Base-by-base conservation (phyloP, 2,329 filamentous ascomycete species). In the Zymoseptoria crescenta region DNA sequence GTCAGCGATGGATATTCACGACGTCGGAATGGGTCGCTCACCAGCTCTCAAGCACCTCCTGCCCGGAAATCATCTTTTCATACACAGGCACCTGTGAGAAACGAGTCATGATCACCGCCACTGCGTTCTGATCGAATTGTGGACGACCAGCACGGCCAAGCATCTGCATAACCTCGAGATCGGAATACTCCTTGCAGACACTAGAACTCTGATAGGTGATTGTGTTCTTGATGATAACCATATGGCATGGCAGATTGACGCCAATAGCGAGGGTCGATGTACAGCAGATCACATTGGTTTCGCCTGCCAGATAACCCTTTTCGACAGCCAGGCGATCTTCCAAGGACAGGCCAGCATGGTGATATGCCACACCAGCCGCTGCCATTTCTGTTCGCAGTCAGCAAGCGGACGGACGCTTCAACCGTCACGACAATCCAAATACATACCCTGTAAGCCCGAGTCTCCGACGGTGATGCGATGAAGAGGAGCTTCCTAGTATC, bases 161-260 rank as follows among this genome's bases (percentile, higher is more conserved):
- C 90, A 96, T 95, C 67, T 96, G 90, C 87, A 93, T 93, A 62
- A 93, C 82, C 65, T 95, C 90, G 4, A 95, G 77, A 69, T 94
- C 89, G 0, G 88, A 85, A 65, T 91, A 91, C 70, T 94, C 89
- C 57, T 85, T 82, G 60, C 61, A 58, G 30, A 62, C 64, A n/a
- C 57, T 62, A 19, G 60, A 61, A 6, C 80, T 74, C 58, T 83
- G 82, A 73, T 84, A 92, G 0, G 80, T 78, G 3, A 85, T 80
- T 0, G 90, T 95, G 21, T 89, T 88, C 71, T 95, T 95, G 57
- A 96, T 82, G 8, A 95, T 84, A 3, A 92, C 89, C 65, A 65
- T 65, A 19, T 67, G 65, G 59, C 65, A 67, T 30, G 90, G 91
- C 8, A 95, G 74, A 69, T 96, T 96, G 29, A 96, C 83, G 0